Conservation (phyloP, 23 red algal genomes). For the Gracilaria domingensis region DNA sequence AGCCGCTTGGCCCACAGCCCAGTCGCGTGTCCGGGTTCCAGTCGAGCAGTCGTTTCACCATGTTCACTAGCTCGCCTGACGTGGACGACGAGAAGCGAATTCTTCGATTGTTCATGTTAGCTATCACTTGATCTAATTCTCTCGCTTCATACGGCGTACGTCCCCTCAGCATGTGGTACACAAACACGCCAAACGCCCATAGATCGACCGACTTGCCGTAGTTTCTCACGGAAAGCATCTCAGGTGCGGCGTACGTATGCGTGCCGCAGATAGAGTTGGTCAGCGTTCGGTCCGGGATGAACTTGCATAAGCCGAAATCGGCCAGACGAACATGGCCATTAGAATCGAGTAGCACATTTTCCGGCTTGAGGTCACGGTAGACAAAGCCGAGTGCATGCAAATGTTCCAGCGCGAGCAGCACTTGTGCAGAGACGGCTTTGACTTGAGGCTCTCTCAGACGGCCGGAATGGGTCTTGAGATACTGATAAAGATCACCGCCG, state of each 20-base stretch:
- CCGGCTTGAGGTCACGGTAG: constrained; percentile 98
- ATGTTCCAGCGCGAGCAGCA: constrained; percentile 86
- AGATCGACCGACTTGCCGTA: constrained; percentile 93
- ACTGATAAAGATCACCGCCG: constrained; percentile 89
- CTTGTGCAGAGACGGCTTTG: constrained; percentile 77
- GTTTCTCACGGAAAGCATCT: constrained; percentile 80
- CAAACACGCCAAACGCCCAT: constrained; percentile 96
- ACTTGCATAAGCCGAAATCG: constrained; percentile 97
- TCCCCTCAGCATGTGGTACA: constrained; percentile 85
- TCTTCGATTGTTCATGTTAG: constrained; percentile 75
- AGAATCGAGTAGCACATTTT: constrained; percentile 92
- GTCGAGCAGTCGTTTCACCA: constrained; percentile 85
- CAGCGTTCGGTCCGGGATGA: constrained; percentile 61
- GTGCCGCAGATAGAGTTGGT: constrained; percentile 94
- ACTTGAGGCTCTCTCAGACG: constrained; percentile 78
- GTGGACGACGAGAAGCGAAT: constrained; percentile 79
- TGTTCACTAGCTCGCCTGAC: constrained; percentile 65
- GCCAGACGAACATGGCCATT: constrained; percentile 94
- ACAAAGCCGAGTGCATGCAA: constrained; percentile 90
- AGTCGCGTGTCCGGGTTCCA: constrained; percentile 79
- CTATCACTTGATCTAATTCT: constrained; percentile 85
- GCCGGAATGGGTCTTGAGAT: constrained; percentile 69
- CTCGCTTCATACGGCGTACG: constrained; percentile 83
- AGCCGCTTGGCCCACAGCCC: constrained; percentile 73
- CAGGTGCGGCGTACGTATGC: constrained; percentile 86